These are phyloP conservation scores for Candida nanaspora DNA, from an alignment of 805 yeast genomes.

Conservation along the genomic window DNA sequence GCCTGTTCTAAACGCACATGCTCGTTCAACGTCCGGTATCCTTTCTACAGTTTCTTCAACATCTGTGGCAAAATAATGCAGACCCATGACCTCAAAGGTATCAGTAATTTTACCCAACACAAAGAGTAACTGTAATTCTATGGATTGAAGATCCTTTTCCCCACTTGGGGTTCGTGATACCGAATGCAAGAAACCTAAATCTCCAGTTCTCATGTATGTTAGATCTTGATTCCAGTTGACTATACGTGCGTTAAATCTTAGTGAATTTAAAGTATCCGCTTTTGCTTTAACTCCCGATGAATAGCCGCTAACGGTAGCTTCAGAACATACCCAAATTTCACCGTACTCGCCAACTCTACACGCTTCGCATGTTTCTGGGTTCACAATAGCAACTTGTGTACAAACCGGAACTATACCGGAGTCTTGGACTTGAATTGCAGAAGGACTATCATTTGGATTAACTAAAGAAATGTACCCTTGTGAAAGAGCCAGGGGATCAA, in stretches of 20 bases:
- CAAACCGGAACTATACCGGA: slow-evolving; percentile 95
- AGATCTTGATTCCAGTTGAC: slow-evolving; percentile 55
- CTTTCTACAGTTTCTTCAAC: slow-evolving; percentile 63
- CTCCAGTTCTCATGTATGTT: slow-evolving; percentile 82
- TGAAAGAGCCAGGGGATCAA: slow-evolving; percentile 84
- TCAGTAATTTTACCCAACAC: slow-evolving; percentile 79
- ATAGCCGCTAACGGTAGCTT: slow-evolving; percentile 65
- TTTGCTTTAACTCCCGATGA: slow-evolving; percentile 33
- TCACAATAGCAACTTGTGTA: slow-evolving; percentile 89
- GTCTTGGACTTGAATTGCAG: slow-evolving; percentile 77
- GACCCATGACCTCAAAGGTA: slow-evolving; percentile 85
- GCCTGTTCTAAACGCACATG: slow-evolving; percentile 72
- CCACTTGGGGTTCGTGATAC: slow-evolving; percentile 33
- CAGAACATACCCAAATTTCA: slow-evolving; percentile 94
- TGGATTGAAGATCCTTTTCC: slow-evolving; percentile 9
- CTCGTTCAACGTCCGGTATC: slow-evolving; percentile 31
- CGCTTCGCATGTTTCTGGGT: slow-evolving; percentile 77
- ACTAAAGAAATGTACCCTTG: slow-evolving; percentile 81
- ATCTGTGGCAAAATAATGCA: slow-evolving; percentile 86
- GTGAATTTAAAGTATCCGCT: slow-evolving; percentile 39
- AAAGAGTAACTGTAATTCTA: slow-evolving; percentile 69
- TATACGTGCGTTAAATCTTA: slow-evolving; percentile 59
- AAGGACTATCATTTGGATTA: slow-evolving; percentile 61
- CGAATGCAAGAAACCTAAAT: slow-evolving; percentile 78
- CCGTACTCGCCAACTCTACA: slow-evolving; percentile 92